A percentile compares a stretch with the other conserved stretches of the same genome.
Evolutionary conservation across 2,329 filamentous ascomycete genomes (phyloP).

Genomic region (Hymenoscyphus occultus): DNA sequence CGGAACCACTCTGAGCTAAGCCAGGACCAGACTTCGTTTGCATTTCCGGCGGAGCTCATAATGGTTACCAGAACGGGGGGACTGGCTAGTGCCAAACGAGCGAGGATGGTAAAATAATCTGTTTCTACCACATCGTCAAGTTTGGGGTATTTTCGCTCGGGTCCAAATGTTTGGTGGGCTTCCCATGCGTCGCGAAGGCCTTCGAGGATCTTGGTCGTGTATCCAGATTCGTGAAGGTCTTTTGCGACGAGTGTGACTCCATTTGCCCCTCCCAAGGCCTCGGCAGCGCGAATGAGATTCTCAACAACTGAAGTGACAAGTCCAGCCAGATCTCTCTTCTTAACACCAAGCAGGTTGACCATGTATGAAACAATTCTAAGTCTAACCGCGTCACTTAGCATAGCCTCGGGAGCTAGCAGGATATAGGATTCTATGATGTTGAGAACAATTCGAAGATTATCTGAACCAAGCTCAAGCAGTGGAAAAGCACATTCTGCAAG

Average conservation of each 20-base stretch:
- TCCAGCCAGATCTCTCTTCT: slow-evolving; percentile 56
- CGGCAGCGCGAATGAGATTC: slow-evolving; percentile 60
- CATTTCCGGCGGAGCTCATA: slow-evolving; percentile 42
- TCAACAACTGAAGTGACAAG: slow-evolving; percentile 61
- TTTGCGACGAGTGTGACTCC: slow-evolving; percentile 62
- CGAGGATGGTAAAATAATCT: slow-evolving; percentile 81
- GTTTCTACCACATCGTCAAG: slow-evolving; percentile 75
- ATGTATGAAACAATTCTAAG: slow-evolving; percentile 49
- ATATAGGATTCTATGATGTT: slow-evolving; percentile 69
- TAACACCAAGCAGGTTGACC: slow-evolving; percentile 48
- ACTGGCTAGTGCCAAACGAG: slow-evolving; percentile 71
- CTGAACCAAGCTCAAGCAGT: slow-evolving; percentile 63
- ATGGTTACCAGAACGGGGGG: slow-evolving; percentile 66
- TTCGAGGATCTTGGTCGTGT: slow-evolving; percentile 61
- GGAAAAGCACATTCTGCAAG: slow-evolving; percentile 63
- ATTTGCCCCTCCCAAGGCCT: slow-evolving; percentile 57
- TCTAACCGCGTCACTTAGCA: slow-evolving; percentile 55
- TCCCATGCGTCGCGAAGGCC: slow-evolving; percentile 67
- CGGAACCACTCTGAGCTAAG: slow-evolving; percentile 63
- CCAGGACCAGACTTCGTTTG: slow-evolving; percentile 58
- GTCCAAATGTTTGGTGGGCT: slow-evolving; percentile 78
- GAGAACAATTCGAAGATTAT: slow-evolving; percentile 60
- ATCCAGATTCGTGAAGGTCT: slow-evolving; percentile 61
- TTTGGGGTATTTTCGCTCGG: slow-evolving; percentile 65
- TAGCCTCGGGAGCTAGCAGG: slow-evolving; percentile 64